phyloP scores from a whole-genome alignment of 805 yeast genomes.

The Kuraishia ogatae region DNA sequence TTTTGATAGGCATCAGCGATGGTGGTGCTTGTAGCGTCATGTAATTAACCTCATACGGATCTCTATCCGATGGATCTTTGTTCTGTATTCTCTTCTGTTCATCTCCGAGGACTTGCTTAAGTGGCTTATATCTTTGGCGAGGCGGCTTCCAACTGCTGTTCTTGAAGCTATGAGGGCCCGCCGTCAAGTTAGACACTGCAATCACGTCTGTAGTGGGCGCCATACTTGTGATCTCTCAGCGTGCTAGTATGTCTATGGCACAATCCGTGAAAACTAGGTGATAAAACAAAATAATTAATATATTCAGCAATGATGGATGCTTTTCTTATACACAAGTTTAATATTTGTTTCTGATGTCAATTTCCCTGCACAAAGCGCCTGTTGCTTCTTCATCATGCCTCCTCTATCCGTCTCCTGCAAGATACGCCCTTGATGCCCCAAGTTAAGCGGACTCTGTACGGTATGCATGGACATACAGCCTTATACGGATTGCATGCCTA shows the following conservation, averaged over 20 bases:
- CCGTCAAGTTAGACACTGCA: conserved; percentile 27
- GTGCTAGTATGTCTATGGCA: not conserved
- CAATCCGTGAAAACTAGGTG: not conserved
- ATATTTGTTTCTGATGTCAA: no score
- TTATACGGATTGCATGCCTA: no score
- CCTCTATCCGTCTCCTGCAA: no score
- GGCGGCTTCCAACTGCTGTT: conserved; percentile 41
- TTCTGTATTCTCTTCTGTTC: conserved; percentile 60
- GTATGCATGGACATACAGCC: no score
- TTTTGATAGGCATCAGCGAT: conserved; percentile 67
- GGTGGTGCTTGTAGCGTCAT: conserved; percentile 80
- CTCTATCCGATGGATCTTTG: conserved; percentile 23
- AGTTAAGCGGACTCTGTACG: no score
- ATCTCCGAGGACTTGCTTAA: conserved; percentile 65
- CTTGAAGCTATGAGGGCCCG: conserved; percentile 49
- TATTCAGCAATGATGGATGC: not conserved
- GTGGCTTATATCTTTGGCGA: conserved; percentile 60
- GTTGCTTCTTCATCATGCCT: no score
- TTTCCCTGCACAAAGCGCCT: no score
- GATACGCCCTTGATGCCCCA: no score
- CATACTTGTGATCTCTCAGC: not conserved
- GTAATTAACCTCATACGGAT: conserved; percentile 47
- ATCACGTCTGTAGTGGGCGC: not conserved
- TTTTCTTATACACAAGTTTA: not conserved
- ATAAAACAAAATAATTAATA: not conserved